These are phyloP conservation scores for Blastomyces gilchristii DNA, from an alignment of 2,329 filamentous ascomycete genomes.

Conservation along the genomic window DNA sequence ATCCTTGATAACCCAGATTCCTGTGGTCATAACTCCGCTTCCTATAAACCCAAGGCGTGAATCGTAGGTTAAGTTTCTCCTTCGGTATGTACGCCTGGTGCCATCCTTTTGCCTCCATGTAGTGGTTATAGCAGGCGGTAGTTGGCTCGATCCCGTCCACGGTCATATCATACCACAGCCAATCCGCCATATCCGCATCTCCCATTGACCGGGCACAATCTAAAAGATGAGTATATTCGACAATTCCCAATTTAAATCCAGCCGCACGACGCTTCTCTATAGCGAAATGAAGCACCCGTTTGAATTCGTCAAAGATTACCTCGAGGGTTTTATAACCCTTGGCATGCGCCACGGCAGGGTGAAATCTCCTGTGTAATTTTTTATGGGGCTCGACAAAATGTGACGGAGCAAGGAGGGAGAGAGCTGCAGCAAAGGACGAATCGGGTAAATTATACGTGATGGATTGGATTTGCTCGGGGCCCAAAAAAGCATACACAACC, in stretches of 20 bases:
- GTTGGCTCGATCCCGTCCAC: constrained; percentile 34
- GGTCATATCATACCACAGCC: constrained; percentile 40
- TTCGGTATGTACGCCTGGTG: constrained; percentile 31
- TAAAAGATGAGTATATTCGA: constrained; percentile 46
- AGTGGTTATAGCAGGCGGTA: constrained; percentile 45
- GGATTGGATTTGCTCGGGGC: constrained; percentile 6
- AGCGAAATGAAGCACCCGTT: constrained; percentile 29
- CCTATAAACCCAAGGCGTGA: constrained; percentile 25
- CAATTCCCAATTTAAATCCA: constrained; percentile 32
- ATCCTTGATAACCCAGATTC: constrained; percentile 23
- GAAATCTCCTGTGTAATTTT: constrained; percentile 40
- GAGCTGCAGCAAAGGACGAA: constrained; percentile 52
- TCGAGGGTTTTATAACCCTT: constrained; percentile 33
- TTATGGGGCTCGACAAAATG: constrained; percentile 41
- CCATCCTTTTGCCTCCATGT: constrained; percentile 43
- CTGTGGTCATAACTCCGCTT: constrained; percentile 18
- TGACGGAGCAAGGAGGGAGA: constrained; percentile 52
- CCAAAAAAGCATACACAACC: constrained; percentile 16
- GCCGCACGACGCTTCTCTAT: constrained; percentile 28
- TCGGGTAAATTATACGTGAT: constrained; percentile 36
- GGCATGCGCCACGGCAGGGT: constrained; percentile 38
- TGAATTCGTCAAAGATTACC: constrained; percentile 32
- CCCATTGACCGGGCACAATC: constrained; percentile 42
- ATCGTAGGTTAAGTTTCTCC: constrained; percentile 31
- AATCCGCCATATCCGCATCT: constrained; percentile 33